Percentiles rank a stretch among this genome's conserved stretches.
phyloP scores from a whole-genome alignment of 768 basidiomycete genomes.

The Pleurotus pulmonarius region DNA sequence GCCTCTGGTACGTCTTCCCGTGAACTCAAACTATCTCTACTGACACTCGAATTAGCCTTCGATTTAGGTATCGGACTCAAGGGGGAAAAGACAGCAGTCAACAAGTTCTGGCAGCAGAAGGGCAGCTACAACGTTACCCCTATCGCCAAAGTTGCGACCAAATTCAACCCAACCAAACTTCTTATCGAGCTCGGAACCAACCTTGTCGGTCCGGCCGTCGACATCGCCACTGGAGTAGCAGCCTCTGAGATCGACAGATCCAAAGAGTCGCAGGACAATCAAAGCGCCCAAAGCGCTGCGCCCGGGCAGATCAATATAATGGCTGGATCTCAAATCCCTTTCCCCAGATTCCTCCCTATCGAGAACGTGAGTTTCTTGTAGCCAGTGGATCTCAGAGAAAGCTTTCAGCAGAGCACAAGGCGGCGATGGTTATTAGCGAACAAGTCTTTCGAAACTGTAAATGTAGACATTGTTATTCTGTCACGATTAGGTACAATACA shows the following conservation, averaged over 20 bases:
- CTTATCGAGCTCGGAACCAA: background rate
- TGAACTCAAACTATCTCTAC: no score
- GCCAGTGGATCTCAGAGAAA: no score
- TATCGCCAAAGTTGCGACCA: background rate
- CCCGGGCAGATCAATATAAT: background rate
- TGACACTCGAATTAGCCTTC: no score
- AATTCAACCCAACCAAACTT: no score
- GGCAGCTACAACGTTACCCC: background rate
- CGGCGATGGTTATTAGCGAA: no score
- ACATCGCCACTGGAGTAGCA: no score
- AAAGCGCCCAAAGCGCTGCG: background rate
- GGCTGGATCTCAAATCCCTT: background rate
- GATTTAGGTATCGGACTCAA: background rate
- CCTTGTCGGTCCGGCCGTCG: no score
- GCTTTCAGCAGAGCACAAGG: no score
- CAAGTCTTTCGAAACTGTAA: no score
- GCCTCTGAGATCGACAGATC: no score
- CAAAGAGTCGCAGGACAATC: background rate
- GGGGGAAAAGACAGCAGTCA: background rate
- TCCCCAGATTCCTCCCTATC: background rate
- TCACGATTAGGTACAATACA: no score
- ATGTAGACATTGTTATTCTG: no score
- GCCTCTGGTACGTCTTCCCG: background rate
- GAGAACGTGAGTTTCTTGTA: constrained; percentile 3
- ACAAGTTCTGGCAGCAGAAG: background rate